Evolutionary conservation across 2,329 filamentous ascomycete species (phyloP).

Genomic region (Penicillium italicum): DNA sequence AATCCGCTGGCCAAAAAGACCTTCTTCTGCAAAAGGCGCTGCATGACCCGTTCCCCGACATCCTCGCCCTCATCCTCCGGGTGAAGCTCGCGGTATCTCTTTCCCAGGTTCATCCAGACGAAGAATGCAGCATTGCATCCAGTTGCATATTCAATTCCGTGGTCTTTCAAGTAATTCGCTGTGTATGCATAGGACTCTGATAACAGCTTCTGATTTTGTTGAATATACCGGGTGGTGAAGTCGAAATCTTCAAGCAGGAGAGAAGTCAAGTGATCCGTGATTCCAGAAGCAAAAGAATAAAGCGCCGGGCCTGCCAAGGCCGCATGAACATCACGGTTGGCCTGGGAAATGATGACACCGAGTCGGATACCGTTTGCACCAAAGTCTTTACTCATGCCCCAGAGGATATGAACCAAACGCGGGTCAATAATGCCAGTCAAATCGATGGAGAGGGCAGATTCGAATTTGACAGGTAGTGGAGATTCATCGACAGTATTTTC

Average conservation of each 20-base stretch:
- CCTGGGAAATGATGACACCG: conserved; percentile 50
- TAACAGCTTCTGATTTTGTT: conserved; percentile 44
- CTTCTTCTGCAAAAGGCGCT: conserved; percentile 36
- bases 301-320: conserved; percentile 42
- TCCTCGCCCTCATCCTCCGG: conserved; percentile 13
- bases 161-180: conserved; percentile 35
- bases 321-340: conserved; percentile 40
- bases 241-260: conserved; percentile 45
- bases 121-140: conserved; percentile 57
- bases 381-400: conserved; percentile 52
- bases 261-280: conserved; percentile 39
- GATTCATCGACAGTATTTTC: conserved; percentile 36
- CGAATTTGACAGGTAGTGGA: conserved; percentile 37
- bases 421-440: conserved; percentile 47
- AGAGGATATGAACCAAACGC: conserved; percentile 51
- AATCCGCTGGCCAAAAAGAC: conserved; percentile 38
- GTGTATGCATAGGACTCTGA: conserved; percentile 41
- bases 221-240: conserved; percentile 47
- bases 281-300: conserved; percentile 48
- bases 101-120: conserved; percentile 51
- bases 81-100: conserved; percentile 27
- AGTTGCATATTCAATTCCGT: conserved; percentile 47
- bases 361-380: conserved; percentile 55
- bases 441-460: conserved; percentile 48
- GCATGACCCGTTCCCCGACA: conserved; percentile 30